Evolutionary conservation across 2,329 filamentous ascomycete species (phyloP), one percentile per base, ranked within the genome.

Genomic region (Trichoderma atrobrunneum): DNA sequence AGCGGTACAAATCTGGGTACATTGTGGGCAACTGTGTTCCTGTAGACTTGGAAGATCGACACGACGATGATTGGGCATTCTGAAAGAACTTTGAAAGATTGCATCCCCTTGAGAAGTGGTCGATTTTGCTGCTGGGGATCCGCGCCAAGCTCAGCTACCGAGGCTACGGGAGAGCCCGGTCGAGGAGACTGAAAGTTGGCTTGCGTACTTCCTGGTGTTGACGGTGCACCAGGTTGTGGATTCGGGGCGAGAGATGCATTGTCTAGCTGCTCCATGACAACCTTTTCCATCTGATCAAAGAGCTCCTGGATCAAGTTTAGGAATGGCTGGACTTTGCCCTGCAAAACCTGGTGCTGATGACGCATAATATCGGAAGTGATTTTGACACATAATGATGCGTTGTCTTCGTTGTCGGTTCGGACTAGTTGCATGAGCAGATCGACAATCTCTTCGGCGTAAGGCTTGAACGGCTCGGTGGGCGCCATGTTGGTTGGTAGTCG

Each of bases 51-150:
- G 80, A 99, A 98, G 75, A 99, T 93, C 5, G 95, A 98, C 1
- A 99, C 96, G 4, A 99, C 96, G 54, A 99, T 98, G 67, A 99
- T 99, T 0, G 96, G 96, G 77, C 96, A 99, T 81, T 99, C 96
- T 1, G 95, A 94, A 5, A 99, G 88, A 28, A 99, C 95, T 81
- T 98, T 99, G 88, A 99, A 99, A 1, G 96, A 99, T 80, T 97
- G 94, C 93, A 98, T 98, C 34, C 96, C 96, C 82, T 94, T 97
- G 70, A 95, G 85, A 39, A 99, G 83, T 63, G 93, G 92, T 72
- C 95, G 90, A 70, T 83, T 93, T 77, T 94, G 92, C 78, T 95
- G 93, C 77, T 94, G 92, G n/a, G 86, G 85, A 77, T 98, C 95
- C 16, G 90, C 88, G 7, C 91, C 93, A 65, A 97, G 88, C 74